These are phyloP conservation scores for Cicer yamashitae DNA, from an alignment of 306 rosid genomes.

Conservation along the genomic window DNA sequence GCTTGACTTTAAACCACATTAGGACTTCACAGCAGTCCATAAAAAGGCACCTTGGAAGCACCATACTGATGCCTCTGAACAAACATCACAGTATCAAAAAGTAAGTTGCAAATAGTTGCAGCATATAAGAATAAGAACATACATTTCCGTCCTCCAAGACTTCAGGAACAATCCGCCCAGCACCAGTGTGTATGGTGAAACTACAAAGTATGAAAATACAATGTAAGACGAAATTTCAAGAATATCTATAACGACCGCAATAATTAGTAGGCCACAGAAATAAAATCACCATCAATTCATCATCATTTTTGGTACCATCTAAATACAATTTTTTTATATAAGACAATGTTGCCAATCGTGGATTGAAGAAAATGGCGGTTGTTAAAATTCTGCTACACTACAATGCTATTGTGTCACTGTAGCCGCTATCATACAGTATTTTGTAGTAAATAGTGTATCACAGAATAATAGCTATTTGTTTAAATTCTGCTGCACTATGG, in stretches of 20 bases:
- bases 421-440: too few species aligned
- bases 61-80: conserved; percentile 19
- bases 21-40: conserved; percentile 14
- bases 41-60: conserved; percentile 35
- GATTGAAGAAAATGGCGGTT: too few species aligned
- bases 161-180: conserved; percentile 91
- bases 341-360: too few species aligned
- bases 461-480: too few species aligned
- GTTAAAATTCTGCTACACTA: too few species aligned
- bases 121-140: conserved; percentile 11
- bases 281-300: conserved; percentile 18
- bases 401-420: too few species aligned
- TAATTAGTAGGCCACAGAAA: not conserved
- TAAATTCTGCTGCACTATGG: too few species aligned
- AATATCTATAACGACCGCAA: not conserved
- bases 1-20: not conserved
- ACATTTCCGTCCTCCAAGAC: conserved; percentile 81
- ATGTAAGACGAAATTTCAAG: conserved; percentile 27
- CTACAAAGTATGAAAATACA: conserved; percentile 48
- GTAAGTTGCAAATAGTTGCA: conserved; percentile 30
- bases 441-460: too few species aligned
- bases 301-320: conserved; percentile 8
- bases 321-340: not conserved
- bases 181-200: conserved; percentile 87
- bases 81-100: conserved; percentile 25